These are phyloP conservation scores for Laguncularia racemosa DNA, from an alignment of 345 rosid species.

Conservation along the genomic window DNA sequence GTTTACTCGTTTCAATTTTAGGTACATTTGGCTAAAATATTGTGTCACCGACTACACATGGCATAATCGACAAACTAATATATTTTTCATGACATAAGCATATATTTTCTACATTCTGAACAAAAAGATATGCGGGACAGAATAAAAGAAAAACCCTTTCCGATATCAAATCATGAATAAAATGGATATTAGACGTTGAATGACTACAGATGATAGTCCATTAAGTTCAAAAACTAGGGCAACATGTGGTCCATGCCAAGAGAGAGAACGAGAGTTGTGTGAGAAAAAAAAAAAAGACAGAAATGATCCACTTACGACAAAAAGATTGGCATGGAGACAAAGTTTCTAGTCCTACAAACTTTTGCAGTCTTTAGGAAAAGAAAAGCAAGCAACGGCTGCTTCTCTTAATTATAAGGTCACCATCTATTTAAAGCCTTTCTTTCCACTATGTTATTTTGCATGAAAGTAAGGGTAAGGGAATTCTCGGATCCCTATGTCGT, in stretches of 20 bases:
- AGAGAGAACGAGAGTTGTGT: background rate
- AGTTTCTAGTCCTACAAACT: constrained; percentile 41
- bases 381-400: constrained; percentile 7
- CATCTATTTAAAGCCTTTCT: constrained; percentile 24
- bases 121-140: too few species aligned
- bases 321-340: constrained; percentile 39
- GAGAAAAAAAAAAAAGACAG: background rate
- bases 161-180: too few species aligned
- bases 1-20: too few species aligned
- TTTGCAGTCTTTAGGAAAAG: constrained; percentile 32
- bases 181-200: too few species aligned
- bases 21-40: too few species aligned
- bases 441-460: constrained; percentile 20
- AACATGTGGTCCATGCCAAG: background rate
- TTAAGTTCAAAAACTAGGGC: too few species aligned
- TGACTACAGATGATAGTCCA: too few species aligned
- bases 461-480: constrained; percentile 48
- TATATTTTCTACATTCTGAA: too few species aligned
- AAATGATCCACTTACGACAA: background rate
- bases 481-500: constrained; percentile 43
- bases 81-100: too few species aligned
- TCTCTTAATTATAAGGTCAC: constrained; percentile 7
- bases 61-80: too few species aligned
- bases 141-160: too few species aligned
- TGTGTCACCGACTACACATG: too few species aligned